phyloP scores from a whole-genome alignment of 768 basidiomycete genomes.

The Lyophyllum atratum region DNA sequence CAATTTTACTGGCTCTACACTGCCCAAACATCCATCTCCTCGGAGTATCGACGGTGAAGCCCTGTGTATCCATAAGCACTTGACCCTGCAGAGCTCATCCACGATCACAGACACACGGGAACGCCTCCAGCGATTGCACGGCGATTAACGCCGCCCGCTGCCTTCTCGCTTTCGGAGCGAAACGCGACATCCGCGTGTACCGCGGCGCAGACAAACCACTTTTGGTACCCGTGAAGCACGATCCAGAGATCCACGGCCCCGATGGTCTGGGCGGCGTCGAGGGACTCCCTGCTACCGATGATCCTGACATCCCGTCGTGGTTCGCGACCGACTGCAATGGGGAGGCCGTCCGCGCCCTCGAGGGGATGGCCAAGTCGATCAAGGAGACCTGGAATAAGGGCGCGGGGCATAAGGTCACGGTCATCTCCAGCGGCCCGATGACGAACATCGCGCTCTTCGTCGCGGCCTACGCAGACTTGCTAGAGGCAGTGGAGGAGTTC shows the following conservation, averaged over 20 bases:
- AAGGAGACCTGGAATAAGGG: slow-evolving; percentile 58
- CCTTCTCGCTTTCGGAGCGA: slow-evolving; percentile 72
- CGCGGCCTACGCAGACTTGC: slow-evolving; percentile 50
- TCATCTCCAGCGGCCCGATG: slow-evolving; percentile 83
- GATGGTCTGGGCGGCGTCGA: slow-evolving; percentile 87
- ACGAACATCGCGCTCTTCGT: slow-evolving; percentile 80
- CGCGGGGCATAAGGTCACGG: slow-evolving; percentile 56
- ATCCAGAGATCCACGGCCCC: slow-evolving; percentile 78
- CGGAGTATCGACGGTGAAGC: slow-evolving; percentile 79
- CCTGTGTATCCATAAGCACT: neutral
- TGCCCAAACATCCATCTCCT: slow-evolving; percentile 65
- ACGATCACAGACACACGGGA: slow-evolving; percentile 72
- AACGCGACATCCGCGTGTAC: slow-evolving; percentile 57
- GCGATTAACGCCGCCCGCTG: slow-evolving; percentile 76
- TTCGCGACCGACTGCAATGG: slow-evolving; percentile 48
- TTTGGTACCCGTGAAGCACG: slow-evolving; percentile 59
- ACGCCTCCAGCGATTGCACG: slow-evolving; percentile 63
- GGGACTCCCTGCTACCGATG: slow-evolving; percentile 59
- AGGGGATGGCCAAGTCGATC: slow-evolving; percentile 66
- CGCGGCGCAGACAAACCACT: slow-evolving; percentile 74
- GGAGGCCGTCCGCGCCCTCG: slow-evolving; percentile 52
- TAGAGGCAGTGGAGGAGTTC: slow-evolving; percentile 64
- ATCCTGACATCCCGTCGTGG: slow-evolving; percentile 49
- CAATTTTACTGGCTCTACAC: slow-evolving; percentile 76
- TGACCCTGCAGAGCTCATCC: neutral